Conservation (phyloP, 331 rosid species). For the Cydonia oblonga region DNA sequence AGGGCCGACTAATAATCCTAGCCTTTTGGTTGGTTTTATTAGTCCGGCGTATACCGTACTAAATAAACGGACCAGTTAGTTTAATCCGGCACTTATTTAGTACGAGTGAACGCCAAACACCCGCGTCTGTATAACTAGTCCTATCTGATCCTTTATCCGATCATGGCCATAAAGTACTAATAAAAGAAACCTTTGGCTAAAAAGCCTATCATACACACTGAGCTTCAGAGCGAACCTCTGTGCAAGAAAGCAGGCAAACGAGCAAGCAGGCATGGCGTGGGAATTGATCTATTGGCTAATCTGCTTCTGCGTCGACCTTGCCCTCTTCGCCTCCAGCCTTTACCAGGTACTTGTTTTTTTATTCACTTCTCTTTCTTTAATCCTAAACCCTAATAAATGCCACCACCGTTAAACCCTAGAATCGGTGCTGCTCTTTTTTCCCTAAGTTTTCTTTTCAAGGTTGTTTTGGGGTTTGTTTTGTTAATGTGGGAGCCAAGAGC, state of each 20-base stretch:
- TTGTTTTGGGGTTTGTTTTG: neutral
- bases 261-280: constrained; percentile 39
- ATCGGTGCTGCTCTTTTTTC: neutral
- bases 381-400: neutral
- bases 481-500: neutral
- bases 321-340: constrained; percentile 56
- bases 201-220: too few species aligned
- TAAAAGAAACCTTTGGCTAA: too few species aligned
- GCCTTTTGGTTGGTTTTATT: too few species aligned
- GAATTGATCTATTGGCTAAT: constrained; percentile 43
- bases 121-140: too few species aligned
- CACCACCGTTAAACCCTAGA: neutral
- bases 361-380: neutral
- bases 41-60: too few species aligned
- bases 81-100: too few species aligned
- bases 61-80: too few species aligned
- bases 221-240: too few species aligned
- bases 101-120: too few species aligned
- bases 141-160: too few species aligned
- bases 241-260: neutral
- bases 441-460: neutral
- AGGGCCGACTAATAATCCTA: too few species aligned
- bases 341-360: constrained; percentile 42
- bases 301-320: constrained; percentile 52
- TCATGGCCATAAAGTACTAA: too few species aligned